A percentile compares a stretch with the other conserved stretches of the same genome.
Conservation (phyloP, 306 rosid species). For the Senna tora region DNA sequence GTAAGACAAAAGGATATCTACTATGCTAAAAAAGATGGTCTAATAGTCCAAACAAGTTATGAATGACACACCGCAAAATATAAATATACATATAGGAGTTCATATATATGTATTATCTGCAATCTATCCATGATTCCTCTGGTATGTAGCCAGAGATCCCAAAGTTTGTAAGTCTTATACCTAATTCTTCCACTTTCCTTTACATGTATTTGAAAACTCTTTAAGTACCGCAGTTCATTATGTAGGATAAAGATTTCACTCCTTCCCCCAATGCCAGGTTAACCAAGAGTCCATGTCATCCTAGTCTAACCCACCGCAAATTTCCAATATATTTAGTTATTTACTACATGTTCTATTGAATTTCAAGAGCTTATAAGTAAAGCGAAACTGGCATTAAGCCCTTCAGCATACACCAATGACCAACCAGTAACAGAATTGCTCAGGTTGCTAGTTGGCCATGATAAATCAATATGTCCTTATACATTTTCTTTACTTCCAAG, state of each 20-base stretch:
- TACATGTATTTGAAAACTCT: background rate
- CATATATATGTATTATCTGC: background rate
- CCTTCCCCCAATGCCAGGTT: background rate
- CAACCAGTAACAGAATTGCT: constrained; percentile 2
- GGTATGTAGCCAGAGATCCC: background rate
- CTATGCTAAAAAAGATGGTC: background rate
- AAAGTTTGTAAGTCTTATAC: background rate
- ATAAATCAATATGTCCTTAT: background rate
- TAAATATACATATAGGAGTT: background rate
- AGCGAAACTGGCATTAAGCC: background rate
- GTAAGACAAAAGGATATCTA: background rate
- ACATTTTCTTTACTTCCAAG: background rate
- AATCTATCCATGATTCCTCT: background rate
- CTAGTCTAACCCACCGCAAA: background rate
- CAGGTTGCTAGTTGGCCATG: background rate
- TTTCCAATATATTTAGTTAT: background rate
- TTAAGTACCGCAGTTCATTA: background rate
- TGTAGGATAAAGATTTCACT: background rate
- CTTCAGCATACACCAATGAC: background rate
- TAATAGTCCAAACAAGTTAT: background rate
- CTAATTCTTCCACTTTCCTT: background rate
- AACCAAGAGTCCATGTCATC: constrained; percentile 16
- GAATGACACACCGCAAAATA: background rate
- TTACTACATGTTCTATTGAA: background rate
- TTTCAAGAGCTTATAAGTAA: constrained; percentile 2